Conservation (phyloP, 2,329 filamentous ascomycete genomes). For the Colletotrichum orbiculare region DNA sequence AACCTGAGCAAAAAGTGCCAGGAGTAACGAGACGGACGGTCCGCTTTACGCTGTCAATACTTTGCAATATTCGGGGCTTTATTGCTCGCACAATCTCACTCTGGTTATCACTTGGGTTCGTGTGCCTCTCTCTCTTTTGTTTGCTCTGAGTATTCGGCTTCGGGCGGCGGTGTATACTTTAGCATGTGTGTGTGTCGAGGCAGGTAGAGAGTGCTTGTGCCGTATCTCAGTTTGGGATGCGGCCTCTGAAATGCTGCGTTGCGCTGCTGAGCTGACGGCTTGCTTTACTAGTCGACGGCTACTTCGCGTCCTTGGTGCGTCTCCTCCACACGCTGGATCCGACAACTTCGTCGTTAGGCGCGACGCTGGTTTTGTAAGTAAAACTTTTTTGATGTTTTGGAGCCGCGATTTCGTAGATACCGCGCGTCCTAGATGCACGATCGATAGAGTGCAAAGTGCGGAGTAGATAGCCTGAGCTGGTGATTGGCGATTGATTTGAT, state of each 20-base stretch:
- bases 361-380: background rate
- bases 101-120: too few species aligned
- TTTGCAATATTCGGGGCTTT: too few species aligned
- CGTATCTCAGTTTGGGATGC: too few species aligned
- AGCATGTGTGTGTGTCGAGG: too few species aligned
- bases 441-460: conserved; percentile 34
- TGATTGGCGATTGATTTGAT: conserved; percentile 34
- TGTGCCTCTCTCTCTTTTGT: too few species aligned
- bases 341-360: background rate
- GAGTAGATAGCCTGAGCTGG: conserved; percentile 25
- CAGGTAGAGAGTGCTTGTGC: too few species aligned
- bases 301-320: conserved; percentile 1
- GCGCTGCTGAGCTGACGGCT: conserved; percentile 11
- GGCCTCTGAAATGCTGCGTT: background rate
- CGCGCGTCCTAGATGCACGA: conserved; percentile 29
- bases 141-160: too few species aligned
- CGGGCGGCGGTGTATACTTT: too few species aligned
- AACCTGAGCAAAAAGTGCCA: too few species aligned
- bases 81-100: too few species aligned
- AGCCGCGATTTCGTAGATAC: conserved; percentile 26
- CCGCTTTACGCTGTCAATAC: too few species aligned
- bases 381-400: conserved; percentile 17
- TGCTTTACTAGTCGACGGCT: conserved; percentile 5
- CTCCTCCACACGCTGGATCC: conserved; percentile 15
- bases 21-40: too few species aligned